Percentiles rank a stretch among this genome's conserved stretches.
phyloP scores from a whole-genome alignment of 805 yeast genomes.

The Candida pini region DNA sequence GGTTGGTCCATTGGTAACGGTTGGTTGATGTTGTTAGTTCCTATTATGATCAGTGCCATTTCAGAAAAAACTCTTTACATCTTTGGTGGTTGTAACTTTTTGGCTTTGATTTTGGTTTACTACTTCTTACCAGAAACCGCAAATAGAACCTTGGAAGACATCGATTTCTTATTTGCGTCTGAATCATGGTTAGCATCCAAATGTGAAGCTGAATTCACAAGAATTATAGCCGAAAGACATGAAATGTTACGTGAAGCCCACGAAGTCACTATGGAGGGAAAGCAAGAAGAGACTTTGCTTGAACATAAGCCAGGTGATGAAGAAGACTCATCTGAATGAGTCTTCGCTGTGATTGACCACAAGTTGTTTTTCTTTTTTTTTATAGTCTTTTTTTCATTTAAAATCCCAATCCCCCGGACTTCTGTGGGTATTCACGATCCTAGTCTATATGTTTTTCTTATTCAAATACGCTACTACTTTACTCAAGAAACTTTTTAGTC shows the following conservation, averaged over 20 bases:
- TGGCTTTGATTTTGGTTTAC: slow-evolving; percentile 27
- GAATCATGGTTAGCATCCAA: slow-evolving; percentile 7
- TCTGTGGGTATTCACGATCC: no score
- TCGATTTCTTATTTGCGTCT: slow-evolving; percentile 14
- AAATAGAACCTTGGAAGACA: slow-evolving; percentile 39
- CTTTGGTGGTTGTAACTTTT: slow-evolving; percentile 27
- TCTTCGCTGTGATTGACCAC: no score
- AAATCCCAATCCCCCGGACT: no score
- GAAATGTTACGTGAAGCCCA: slow-evolving; percentile 1
- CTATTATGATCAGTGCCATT: slow-evolving; percentile 26
- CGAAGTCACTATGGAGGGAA: not conserved
- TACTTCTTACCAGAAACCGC: slow-evolving; percentile 41
- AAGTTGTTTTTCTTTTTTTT: no score
- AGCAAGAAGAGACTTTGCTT: not conserved
- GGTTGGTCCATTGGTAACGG: slow-evolving; percentile 31
- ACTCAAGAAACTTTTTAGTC: no score
- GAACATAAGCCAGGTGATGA: not conserved
- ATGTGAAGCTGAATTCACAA: slow-evolving; percentile 10
- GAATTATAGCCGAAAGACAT: slow-evolving; percentile 5
- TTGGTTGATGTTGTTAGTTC: slow-evolving; percentile 29
- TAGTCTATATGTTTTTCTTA: no score
- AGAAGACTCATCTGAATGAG: no score
- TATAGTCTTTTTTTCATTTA: no score
- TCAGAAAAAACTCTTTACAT: slow-evolving; percentile 28
- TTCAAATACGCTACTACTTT: no score